These are phyloP conservation scores for Pleurotus salmoneostramineus DNA, from an alignment of 768 basidiomycete genomes.

Conservation along the genomic window DNA sequence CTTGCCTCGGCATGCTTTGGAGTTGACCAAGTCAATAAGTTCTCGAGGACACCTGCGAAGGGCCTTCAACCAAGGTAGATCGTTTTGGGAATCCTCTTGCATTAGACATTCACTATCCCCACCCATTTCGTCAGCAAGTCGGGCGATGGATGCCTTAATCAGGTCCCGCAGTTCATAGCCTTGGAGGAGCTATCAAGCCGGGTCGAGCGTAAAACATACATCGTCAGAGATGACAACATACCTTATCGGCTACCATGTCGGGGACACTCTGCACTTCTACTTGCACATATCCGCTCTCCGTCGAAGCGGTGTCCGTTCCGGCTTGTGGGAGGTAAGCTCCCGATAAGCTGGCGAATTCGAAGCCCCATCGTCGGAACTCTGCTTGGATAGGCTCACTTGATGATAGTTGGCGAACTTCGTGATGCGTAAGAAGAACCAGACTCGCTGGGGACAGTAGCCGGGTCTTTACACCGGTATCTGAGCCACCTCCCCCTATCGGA, in stretches of 20 bases:
- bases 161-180: slow-evolving; percentile 74
- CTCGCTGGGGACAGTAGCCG: slow-evolving; percentile 48
- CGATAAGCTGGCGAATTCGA: slow-evolving; percentile 43
- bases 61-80: slow-evolving; percentile 61
- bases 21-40: slow-evolving; percentile 83
- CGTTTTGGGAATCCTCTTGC: slow-evolving; percentile 18
- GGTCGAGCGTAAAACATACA: background rate
- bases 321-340: slow-evolving; percentile 8
- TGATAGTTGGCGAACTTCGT: slow-evolving; percentile 53
- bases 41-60: slow-evolving; percentile 81
- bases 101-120: slow-evolving; percentile 20
- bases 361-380: slow-evolving; percentile 67
- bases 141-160: slow-evolving; percentile 67
- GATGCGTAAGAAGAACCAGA: slow-evolving; percentile 61
- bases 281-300: slow-evolving; percentile 54
- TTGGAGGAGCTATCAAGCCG: slow-evolving; percentile 44
- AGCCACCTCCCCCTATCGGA: slow-evolving; percentile 23
- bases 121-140: slow-evolving; percentile 38
- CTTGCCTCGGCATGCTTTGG: slow-evolving; percentile 92
- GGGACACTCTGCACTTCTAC: slow-evolving; percentile 63
- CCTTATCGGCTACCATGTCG: slow-evolving; percentile 68
- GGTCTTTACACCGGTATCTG: slow-evolving; percentile 28
- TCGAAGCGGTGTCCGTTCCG: slow-evolving; percentile 16
- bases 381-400: slow-evolving; percentile 33
- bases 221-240: slow-evolving; percentile 20